Evolutionary conservation across 2,329 filamentous ascomycete species (phyloP).

Genomic region (Pestalotiopsis sp.): DNA sequence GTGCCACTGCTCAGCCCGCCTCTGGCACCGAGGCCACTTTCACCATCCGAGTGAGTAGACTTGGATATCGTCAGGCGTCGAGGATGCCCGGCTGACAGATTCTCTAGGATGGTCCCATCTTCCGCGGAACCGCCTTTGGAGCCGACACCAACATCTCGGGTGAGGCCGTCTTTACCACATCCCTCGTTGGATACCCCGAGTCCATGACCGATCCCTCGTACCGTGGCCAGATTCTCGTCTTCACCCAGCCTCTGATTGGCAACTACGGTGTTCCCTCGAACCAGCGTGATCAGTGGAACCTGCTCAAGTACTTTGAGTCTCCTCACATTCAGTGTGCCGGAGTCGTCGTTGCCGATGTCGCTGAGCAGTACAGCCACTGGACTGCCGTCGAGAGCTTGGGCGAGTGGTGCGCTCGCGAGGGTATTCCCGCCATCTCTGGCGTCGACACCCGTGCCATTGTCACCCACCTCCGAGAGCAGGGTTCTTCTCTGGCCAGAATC

Average conservation of each 20-base stretch:
- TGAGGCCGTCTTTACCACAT: conserved; percentile 98
- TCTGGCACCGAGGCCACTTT: conserved; percentile 84
- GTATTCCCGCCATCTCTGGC: conserved; percentile 92
- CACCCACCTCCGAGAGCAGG: conserved; percentile 92
- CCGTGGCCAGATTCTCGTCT: conserved; percentile 94
- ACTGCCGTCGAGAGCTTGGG: conserved; percentile 93
- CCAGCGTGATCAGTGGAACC: conserved; percentile 81
- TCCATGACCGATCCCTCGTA: conserved; percentile 89
- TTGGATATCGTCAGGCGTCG: neutral
- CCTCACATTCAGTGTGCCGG: conserved; percentile 96
- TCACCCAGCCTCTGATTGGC: conserved; percentile 96
- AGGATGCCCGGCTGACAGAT: neutral
- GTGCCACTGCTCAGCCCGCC: conserved; percentile 64
- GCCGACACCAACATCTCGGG: conserved; percentile 96
- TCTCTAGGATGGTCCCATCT: conserved; percentile 78
- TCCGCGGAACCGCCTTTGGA: conserved; percentile 94
- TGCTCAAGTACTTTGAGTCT: conserved; percentile 97
- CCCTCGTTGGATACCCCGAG: conserved; percentile 96
- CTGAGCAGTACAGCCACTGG: conserved; percentile 96
- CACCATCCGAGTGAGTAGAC: conserved; percentile 69
- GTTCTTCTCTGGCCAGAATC: conserved; percentile 93
- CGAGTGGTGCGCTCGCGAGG: conserved; percentile 95
- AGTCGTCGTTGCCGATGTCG: conserved; percentile 94
- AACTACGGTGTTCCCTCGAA: conserved; percentile 96
- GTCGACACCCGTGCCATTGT: conserved; percentile 98